These are phyloP conservation scores for Erythrobasidium hasegawianum DNA, from an alignment of 1,284 basidiomycete species.

Conservation along the genomic window DNA sequence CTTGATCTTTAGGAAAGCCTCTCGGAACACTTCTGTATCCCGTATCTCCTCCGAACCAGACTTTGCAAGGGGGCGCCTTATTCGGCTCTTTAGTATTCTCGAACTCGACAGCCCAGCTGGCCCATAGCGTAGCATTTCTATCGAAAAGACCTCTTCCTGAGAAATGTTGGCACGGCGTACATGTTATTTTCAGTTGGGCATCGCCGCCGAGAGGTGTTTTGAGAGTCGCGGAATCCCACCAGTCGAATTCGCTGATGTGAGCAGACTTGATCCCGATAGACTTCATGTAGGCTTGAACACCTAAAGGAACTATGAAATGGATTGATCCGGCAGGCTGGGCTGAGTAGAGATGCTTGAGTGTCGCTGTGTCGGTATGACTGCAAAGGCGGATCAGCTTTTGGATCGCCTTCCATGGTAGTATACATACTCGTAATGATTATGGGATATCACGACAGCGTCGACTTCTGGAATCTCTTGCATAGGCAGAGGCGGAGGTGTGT, in stretches of 20 bases:
- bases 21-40: slow-evolving; percentile 53
- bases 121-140: slow-evolving; percentile 59
- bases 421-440: slow-evolving; percentile 39
- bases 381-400: neutral
- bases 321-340: slow-evolving; percentile 43
- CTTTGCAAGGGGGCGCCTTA: slow-evolving; percentile 46
- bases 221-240: slow-evolving; percentile 60
- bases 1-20: slow-evolving; percentile 53
- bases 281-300: slow-evolving; percentile 57
- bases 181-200: slow-evolving; percentile 49
- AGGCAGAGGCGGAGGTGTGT: slow-evolving; percentile 59
- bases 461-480: slow-evolving; percentile 62
- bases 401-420: neutral
- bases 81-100: slow-evolving; percentile 20
- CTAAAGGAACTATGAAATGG: slow-evolving; percentile 62
- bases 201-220: slow-evolving; percentile 37
- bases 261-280: slow-evolving; percentile 50
- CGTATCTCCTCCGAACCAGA: slow-evolving; percentile 69
- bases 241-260: slow-evolving; percentile 62
- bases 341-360: slow-evolving; percentile 45
- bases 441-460: slow-evolving; percentile 61
- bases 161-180: slow-evolving; percentile 59
- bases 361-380: slow-evolving; percentile 1
- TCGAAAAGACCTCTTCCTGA: slow-evolving; percentile 56
- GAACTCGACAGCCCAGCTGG: slow-evolving; percentile 58